phyloP scores from a whole-genome alignment of 768 basidiomycete genomes.

The Russula virescens region DNA sequence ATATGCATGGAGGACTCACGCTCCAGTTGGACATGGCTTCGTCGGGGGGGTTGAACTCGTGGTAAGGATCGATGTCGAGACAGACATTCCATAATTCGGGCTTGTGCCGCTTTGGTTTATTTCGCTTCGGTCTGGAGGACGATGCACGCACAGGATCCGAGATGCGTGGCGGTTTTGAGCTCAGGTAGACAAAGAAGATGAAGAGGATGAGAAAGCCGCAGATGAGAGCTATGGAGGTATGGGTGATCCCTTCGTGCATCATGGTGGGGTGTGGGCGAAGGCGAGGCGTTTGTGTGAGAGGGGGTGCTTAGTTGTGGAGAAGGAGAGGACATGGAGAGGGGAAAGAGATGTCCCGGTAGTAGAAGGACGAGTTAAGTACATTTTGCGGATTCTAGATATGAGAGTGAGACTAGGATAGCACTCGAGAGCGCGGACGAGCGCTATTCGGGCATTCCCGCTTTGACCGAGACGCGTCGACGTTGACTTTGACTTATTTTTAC shows the following conservation, averaged over 20 bases:
- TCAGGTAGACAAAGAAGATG: background rate
- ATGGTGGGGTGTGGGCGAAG: background rate
- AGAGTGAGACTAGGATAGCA: background rate
- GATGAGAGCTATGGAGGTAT: background rate
- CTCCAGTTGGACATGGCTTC: slow-evolving; percentile 2
- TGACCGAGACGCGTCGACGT: no score
- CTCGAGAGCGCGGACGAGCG: background rate
- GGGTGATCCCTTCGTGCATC: background rate
- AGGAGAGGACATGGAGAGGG: background rate
- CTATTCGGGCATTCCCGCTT: background rate
- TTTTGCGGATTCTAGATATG: background rate
- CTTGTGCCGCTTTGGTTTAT: background rate
- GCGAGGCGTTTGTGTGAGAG: no score
- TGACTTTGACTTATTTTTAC: no score
- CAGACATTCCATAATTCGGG: slow-evolving; percentile 17
- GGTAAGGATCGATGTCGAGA: slow-evolving; percentile 2
- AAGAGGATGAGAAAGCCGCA: background rate
- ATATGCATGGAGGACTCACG: slow-evolving; percentile 1
- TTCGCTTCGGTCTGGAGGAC: background rate
- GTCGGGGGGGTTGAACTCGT: background rate
- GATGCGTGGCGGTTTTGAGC: background rate
- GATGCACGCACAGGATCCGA: background rate
- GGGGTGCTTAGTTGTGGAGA: background rate
- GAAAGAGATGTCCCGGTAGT: background rate
- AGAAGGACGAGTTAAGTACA: background rate